Evolutionary conservation across 139 green algal species (phyloP), one percentile per base, ranked within the genome.

Genomic region (Penium margaritaceum): DNA sequence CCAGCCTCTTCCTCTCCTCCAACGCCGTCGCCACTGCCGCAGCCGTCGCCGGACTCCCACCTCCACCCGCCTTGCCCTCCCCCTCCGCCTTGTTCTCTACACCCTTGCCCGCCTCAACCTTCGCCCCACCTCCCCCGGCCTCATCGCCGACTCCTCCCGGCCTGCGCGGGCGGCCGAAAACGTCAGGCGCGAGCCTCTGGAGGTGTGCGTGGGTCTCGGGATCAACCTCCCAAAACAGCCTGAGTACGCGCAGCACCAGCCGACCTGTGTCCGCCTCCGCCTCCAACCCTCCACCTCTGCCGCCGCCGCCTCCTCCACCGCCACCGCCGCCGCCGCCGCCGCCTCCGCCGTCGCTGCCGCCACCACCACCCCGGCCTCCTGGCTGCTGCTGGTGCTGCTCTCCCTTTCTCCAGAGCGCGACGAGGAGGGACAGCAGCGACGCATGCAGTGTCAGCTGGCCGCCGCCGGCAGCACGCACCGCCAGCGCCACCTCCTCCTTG

Each of bases 111-210:
- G 19, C 47, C 63, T 17, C 32, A 12, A 5, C 47, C 63, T 54
- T 19, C 35, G n/a, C 35, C 63, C 36, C 35, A 44, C 15, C 19
- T 34, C 37, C 61, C 36, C 17, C 44, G 6, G 1, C 61, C 19
- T 6, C 19, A 19, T 54, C 63, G 7, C 63, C 35, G 29, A 36
- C 63, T 41, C 32, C 27, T 36, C 3, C 7, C 9, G 12, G 7
- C 43, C 43, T 7, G 37, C 17, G 30, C 4, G 67, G 21, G 5
- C 5, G 15, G 29, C 66, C 46, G 21, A 76, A n/a, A 69, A 76
- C 60, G 4, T 76, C 68, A 24, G 68, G 68, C 41, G 68, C 68
- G 5, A 76, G 46, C 35, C 9, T 4, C 29, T 69, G 57, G 43
- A 74, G 7, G n/a, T 75, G 57, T 12, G n/a, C 24, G 57, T 34